phyloP scores from a whole-genome alignment of 345 rosid species.

The Gossypium arboreum region DNA sequence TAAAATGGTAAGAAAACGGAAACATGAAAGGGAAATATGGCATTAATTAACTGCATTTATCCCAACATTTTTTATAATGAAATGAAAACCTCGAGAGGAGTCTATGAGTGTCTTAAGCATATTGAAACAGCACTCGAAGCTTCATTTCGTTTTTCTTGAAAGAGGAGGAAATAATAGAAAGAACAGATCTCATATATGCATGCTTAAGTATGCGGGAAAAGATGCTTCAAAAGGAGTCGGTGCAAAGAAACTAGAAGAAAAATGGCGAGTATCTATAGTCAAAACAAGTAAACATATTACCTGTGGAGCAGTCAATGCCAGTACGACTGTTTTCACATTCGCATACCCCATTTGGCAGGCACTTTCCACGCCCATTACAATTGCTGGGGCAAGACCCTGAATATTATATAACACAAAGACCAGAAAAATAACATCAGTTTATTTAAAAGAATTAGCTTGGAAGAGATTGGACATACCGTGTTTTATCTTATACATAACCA shows the following conservation, averaged over 20 bases:
- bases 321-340: constrained; percentile 70
- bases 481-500: background rate
- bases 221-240: background rate
- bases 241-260: no score
- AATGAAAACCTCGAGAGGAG: background rate
- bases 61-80: background rate
- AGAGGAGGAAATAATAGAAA: background rate
- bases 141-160: background rate
- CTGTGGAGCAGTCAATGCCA: constrained; percentile 95
- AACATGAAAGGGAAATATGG: background rate
- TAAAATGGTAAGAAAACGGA: constrained; percentile 3
- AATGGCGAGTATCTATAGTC: background rate
- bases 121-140: background rate
- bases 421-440: background rate
- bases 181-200: background rate
- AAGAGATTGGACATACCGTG: background rate
- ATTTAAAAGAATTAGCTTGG: background rate
- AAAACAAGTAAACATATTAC: constrained; percentile 29
- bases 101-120: background rate
- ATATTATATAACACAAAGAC: background rate
- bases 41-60: background rate
- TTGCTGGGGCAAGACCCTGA: constrained; percentile 85
- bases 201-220: background rate
- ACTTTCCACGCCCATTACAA: constrained; percentile 76
- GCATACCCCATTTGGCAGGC: constrained; percentile 73